Percentiles rank a stretch among this genome's conserved stretches.
These are phyloP conservation scores for Streptanthus diversifolius DNA, from an alignment of 345 rosid species.

Conservation along the genomic window DNA sequence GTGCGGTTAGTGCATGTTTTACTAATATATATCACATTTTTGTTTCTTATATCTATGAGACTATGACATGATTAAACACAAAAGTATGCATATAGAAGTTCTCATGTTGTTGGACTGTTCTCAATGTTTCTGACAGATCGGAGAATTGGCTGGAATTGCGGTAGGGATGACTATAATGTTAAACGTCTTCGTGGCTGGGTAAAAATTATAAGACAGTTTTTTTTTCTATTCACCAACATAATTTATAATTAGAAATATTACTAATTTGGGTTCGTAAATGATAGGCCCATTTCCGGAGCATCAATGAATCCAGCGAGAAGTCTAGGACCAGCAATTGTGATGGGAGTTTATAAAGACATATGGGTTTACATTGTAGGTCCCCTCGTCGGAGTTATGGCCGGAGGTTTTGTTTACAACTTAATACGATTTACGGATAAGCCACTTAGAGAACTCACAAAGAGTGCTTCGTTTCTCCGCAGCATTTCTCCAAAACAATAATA, in stretches of 20 bases:
- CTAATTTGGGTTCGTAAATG: neutral
- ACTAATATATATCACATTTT: neutral
- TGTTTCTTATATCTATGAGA: neutral
- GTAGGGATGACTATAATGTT: slow-evolving; percentile 63
- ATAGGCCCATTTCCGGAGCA: slow-evolving; percentile 65
- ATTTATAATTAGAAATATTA: neutral
- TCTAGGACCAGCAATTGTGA: slow-evolving; percentile 64
- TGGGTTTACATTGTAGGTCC: slow-evolving; percentile 72
- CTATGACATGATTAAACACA: neutral
- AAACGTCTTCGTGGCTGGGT: slow-evolving; percentile 59
- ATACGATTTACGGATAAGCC: slow-evolving; percentile 53
- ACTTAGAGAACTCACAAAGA: slow-evolving; percentile 43
- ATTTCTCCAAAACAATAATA: neutral
- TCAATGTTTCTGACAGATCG: slow-evolving; percentile 27
- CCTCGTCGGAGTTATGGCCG: slow-evolving; percentile 42
- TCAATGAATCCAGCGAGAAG: slow-evolving; percentile 92
- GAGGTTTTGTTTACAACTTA: slow-evolving; percentile 53
- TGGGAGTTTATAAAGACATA: slow-evolving; percentile 44
- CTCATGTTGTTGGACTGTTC: neutral
- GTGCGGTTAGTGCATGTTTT: slow-evolving; percentile 1
- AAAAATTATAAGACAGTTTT: neutral
- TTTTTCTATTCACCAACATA: neutral
- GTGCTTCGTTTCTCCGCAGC: slow-evolving; percentile 26
- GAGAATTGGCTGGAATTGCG: slow-evolving; percentile 46
- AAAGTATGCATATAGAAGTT: neutral